These are phyloP conservation scores for Colletotrichum scovillei DNA, from an alignment of 2,329 filamentous ascomycete species.

Conservation along the genomic window DNA sequence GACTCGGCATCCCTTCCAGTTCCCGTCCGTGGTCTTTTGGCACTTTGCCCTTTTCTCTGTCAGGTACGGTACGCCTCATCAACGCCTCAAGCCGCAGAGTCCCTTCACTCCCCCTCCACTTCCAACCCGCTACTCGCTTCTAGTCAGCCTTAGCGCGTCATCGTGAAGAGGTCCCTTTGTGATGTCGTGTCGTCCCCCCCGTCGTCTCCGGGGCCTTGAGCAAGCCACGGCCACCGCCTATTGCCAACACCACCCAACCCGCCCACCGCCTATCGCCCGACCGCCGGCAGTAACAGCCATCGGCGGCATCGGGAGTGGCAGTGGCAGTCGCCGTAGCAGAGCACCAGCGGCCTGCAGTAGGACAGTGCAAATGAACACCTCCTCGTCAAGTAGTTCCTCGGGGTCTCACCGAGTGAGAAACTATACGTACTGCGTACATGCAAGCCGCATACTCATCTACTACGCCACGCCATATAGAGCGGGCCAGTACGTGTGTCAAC, in stretches of 20 bases:
- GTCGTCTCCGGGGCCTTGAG: background rate
- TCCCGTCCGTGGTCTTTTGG: constrained; percentile 20
- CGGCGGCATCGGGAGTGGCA: background rate
- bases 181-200: constrained; percentile 15
- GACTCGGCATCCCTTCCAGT: constrained; percentile 30
- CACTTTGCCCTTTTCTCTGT: constrained; percentile 27
- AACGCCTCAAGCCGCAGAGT: constrained; percentile 26
- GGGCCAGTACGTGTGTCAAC: constrained; percentile 6
- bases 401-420: constrained; percentile 17
- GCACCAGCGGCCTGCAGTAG: background rate
- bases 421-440: background rate
- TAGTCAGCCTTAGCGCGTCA: constrained; percentile 21
- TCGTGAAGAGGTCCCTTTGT: constrained; percentile 12
- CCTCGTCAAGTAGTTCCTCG: constrained; percentile 3
- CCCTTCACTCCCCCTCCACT: constrained; percentile 3
- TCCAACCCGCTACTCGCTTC: constrained; percentile 12
- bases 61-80: constrained; percentile 30
- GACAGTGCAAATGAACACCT: background rate
- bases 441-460: constrained; percentile 13
- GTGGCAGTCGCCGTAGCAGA: background rate
- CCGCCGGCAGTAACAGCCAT: constrained; percentile 8
- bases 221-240: constrained; percentile 10
- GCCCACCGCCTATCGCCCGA: constrained; percentile 18
- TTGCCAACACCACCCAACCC: background rate
- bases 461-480: constrained; percentile 8